phyloP scores from a whole-genome alignment of 2,329 filamentous ascomycete genomes.

The Sclerotinia spermophila region DNA sequence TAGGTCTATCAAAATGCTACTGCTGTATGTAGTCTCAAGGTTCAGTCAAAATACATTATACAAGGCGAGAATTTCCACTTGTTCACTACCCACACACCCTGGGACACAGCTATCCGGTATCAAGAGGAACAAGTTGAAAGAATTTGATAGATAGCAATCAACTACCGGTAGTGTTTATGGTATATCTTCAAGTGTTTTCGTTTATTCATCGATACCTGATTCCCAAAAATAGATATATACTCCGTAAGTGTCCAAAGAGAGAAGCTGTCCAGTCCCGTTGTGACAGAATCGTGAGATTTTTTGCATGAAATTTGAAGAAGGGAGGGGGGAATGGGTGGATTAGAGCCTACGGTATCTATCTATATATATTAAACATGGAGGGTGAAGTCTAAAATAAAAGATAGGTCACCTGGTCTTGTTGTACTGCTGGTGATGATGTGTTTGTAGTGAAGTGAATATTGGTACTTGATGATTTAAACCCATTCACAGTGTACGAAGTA shows the following conservation, averaged over 20 bases:
- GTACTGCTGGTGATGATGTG: not conserved
- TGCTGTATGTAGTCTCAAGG: not conserved
- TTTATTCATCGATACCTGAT: no score
- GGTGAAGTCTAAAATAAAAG: not conserved
- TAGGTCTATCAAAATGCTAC: not conserved
- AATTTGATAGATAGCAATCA: no score
- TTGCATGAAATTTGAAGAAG: not conserved
- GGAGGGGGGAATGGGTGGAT: not conserved
- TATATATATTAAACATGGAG: no score
- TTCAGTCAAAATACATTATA: not conserved
- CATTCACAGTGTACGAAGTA: not conserved
- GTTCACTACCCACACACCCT: no score
- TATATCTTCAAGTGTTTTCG: no score
- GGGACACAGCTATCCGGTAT: no score
- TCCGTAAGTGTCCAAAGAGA: no score
- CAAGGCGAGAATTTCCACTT: no score
- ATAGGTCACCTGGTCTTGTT: not conserved
- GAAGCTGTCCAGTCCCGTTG: not conserved
- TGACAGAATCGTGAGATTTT: not conserved
- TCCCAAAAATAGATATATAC: not conserved
- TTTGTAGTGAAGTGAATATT: not conserved
- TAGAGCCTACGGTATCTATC: not conserved
- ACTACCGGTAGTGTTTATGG: not conserved
- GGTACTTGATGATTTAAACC: not conserved
- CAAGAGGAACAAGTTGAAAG: not conserved